These are phyloP conservation scores for Halenospora varia DNA, from an alignment of 495 filamentous ascomycete species.

Conservation along the genomic window DNA sequence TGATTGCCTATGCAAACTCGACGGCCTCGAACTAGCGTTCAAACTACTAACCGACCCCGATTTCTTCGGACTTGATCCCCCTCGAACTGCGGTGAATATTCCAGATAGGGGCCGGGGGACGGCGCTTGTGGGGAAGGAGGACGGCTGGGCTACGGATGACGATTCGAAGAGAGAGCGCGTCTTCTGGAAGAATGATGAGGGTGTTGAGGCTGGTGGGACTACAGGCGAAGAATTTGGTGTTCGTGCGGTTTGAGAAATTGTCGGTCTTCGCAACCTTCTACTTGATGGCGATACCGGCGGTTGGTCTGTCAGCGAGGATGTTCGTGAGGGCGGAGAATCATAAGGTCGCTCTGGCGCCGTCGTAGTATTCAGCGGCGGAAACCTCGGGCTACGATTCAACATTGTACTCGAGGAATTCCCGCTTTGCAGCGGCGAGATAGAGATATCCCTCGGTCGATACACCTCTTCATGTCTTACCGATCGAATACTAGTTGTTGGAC, in stretches of 20 bases:
- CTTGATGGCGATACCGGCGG: no score
- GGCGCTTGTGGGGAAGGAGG: not conserved
- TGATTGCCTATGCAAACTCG: no score
- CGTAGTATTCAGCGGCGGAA: not conserved
- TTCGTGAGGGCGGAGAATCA: slow-evolving; percentile 6
- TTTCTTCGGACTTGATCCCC: not conserved
- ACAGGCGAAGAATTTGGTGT: slow-evolving; percentile 1
- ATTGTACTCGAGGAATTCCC: no score
- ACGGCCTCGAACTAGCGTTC: no score
- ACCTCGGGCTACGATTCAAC: not conserved
- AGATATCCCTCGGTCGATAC: no score
- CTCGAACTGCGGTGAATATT: not conserved
- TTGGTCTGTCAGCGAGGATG: not conserved
- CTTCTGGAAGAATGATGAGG: slow-evolving; percentile 16
- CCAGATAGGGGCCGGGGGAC: slow-evolving; percentile 5
- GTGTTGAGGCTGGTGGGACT: not conserved
- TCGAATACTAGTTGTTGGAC: not conserved
- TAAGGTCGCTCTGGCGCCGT: not conserved
- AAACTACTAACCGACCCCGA: no score
- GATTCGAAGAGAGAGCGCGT: slow-evolving; percentile 20
- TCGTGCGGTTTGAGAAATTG: no score
- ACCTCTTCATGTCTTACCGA: no score
- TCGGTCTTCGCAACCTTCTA: no score
- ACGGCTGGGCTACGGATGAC: not conserved
- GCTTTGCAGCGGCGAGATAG: no score